Conservation (phyloP, 179 eudicot genomes). For the Beta corolliflora region DNA sequence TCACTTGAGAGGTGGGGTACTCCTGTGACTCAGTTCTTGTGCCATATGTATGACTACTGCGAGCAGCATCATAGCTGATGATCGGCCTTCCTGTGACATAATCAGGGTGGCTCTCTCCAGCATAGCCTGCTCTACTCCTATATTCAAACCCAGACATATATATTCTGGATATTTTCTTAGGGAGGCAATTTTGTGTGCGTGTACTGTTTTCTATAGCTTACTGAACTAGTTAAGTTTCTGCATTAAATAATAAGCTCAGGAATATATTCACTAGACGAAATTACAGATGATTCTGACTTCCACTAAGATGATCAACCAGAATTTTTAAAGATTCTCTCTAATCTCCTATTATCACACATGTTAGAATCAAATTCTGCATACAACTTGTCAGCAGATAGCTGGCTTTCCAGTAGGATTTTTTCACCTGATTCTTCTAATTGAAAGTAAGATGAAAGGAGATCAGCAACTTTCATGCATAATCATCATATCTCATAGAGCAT, state of each 20-base stretch:
- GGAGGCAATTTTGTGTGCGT: not conserved
- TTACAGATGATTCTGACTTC: not conserved
- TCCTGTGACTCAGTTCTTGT: constrained; percentile 23
- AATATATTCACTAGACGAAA: constrained; percentile 1
- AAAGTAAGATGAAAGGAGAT: not conserved
- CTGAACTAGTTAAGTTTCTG: not conserved
- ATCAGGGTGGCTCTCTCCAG: not conserved
- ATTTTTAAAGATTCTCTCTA: constrained; percentile 5
- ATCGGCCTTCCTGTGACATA: constrained; percentile 7
- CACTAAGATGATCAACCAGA: not conserved
- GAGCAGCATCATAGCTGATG: constrained; percentile 1
- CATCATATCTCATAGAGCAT: no score
- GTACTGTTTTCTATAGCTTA: not conserved
- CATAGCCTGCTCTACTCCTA: not conserved
- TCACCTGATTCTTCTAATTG: not conserved
- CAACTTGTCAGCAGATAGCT: not conserved
- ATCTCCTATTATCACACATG: not conserved
- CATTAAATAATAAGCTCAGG: constrained; percentile 15
- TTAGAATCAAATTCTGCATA: constrained; percentile 11
- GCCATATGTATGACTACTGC: constrained; percentile 11
- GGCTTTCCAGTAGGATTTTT: not conserved
- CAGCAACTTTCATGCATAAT: not conserved
- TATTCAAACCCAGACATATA: constrained; percentile 5
- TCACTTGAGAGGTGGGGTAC: constrained; percentile 11
- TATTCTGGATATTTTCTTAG: not conserved